Evolutionary conservation across 352 stramenopile species (phyloP).

Genomic region (Blastocystis sp.): DNA sequence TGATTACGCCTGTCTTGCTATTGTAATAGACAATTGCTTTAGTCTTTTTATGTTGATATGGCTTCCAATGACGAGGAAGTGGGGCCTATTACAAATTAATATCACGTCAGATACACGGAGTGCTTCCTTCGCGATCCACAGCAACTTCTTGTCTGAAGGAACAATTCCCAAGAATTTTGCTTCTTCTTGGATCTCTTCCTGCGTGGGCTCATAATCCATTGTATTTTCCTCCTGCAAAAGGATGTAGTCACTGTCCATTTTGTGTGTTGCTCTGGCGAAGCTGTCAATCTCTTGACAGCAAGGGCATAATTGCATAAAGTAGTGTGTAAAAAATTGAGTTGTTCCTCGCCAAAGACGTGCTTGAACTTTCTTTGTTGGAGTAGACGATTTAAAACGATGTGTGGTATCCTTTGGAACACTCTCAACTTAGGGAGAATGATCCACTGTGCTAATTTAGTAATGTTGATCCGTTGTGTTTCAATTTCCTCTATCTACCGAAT

Average conservation of each 20-base stretch:
- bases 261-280: background rate
- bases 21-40: constrained; percentile 45
- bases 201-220: constrained; percentile 17
- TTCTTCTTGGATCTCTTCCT: constrained; percentile 34
- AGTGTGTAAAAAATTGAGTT: too few relatives aligned
- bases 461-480: too few relatives aligned
- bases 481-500: too few relatives aligned
- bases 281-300: background rate
- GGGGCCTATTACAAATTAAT: background rate
- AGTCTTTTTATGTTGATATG: background rate
- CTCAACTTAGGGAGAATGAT: too few relatives aligned
- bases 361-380: too few relatives aligned
- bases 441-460: too few relatives aligned
- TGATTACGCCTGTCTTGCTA: constrained; percentile 5
- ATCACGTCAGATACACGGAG: background rate
- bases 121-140: constrained; percentile 51
- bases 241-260: constrained; percentile 46
- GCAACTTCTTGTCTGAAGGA: background rate
- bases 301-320: too few relatives aligned
- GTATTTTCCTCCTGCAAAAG: constrained; percentile 11
- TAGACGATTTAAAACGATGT: too few relatives aligned
- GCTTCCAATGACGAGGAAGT: constrained; percentile 19
- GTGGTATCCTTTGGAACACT: too few relatives aligned
- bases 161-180: constrained; percentile 14
- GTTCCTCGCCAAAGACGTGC: background rate